phyloP scores from a whole-genome alignment of 2,329 filamentous ascomycete genomes.

The Fusarium graminum region DNA sequence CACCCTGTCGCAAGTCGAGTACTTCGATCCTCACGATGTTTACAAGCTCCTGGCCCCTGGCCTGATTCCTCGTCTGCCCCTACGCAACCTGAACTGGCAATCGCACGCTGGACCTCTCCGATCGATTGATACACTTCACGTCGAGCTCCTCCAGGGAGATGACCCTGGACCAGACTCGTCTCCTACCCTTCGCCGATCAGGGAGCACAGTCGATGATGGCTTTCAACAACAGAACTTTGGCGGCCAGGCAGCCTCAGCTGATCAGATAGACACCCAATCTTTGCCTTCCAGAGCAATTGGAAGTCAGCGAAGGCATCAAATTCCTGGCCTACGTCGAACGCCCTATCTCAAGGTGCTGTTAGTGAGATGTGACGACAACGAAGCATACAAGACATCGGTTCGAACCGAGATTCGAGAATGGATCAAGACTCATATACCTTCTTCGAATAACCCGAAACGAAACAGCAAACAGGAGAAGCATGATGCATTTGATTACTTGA shows the following conservation, averaged over 20 bases:
- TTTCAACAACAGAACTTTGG: conserved; percentile 70
- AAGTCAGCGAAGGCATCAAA: conserved; percentile 82
- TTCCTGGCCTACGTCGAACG: conserved; percentile 90
- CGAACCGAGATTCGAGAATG: conserved; percentile 88
- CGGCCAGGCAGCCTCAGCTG: conserved; percentile 56
- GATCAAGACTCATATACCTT: conserved; percentile 81
- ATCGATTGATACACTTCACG: conserved; percentile 92
- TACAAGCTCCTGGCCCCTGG: conserved; percentile 85
- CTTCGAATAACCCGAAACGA: conserved; percentile 66
- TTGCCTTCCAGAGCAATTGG: conserved; percentile 52
- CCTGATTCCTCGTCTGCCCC: conserved; percentile 81
- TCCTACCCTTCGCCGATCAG: conserved; percentile 51
- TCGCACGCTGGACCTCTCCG: conserved; percentile 90
- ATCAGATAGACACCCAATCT: conserved; percentile 55
- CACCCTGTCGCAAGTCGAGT: conserved; percentile 77
- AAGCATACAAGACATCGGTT: conserved; percentile 86
- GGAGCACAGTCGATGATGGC: conserved; percentile 65
- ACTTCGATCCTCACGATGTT: conserved; percentile 91
- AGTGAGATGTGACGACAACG: conserved; percentile 94
- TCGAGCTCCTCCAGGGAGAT: conserved; percentile 81
- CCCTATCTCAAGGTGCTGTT: conserved; percentile 94
- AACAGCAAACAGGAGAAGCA: conserved; percentile 86
- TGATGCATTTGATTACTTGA: conserved; percentile 95
- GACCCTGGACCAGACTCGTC: conserved; percentile 57
- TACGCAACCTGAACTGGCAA: conserved; percentile 97